Base-by-base conservation (phyloP, 108 stramenopile genomes). In the Pseudonitzschia delicatissima region DNA sequence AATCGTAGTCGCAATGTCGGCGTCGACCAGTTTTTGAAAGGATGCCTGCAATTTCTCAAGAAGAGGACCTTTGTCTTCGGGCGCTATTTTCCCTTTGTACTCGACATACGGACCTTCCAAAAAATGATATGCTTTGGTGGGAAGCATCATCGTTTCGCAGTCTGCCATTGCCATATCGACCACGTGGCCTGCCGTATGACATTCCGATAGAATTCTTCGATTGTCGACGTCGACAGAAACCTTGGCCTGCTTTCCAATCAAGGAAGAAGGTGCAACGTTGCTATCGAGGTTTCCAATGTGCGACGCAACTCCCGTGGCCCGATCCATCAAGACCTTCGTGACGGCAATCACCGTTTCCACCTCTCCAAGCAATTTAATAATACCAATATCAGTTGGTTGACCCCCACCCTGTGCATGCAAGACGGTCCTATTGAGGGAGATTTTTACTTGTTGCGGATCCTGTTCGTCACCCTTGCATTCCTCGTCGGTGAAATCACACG, bases 111-210 rank as follows among this genome's bases (percentile, higher is more conserved):
- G 90, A 0, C 88, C 90, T 59, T 92, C 87, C 45, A 86, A 63
- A 57, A 95, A 95, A 59, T 92, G 94, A 78, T 91, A 93, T 6
- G 83, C 91, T 55, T 91, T 91, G 27, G 76, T 74, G 12, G 91
- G 83, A 25, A 48, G 45, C 72, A 66, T 49, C 8, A 21, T 47
- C 3, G 70, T 25, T 12, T 76, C 83, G 42, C 72, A 76, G 4
- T 27, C 5, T 1, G 90, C 78, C 88, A 95, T 88, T 40, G 91
- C 91, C 17, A 77, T 58, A 66, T 93, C 94, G 12, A 95, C 81
- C n/a, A 91, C 85, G 52, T 93, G 94, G 3, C 94, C 94, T 37
- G 90, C 94, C 17, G 89, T 87, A 57, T 95, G 94, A 48, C 90
- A 89, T 73, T 87, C 86, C 5, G 87, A 86, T 28, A 88, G 66